Conservation (phyloP, 257 asterid species). For the Rauvolfia tetraphylla region DNA sequence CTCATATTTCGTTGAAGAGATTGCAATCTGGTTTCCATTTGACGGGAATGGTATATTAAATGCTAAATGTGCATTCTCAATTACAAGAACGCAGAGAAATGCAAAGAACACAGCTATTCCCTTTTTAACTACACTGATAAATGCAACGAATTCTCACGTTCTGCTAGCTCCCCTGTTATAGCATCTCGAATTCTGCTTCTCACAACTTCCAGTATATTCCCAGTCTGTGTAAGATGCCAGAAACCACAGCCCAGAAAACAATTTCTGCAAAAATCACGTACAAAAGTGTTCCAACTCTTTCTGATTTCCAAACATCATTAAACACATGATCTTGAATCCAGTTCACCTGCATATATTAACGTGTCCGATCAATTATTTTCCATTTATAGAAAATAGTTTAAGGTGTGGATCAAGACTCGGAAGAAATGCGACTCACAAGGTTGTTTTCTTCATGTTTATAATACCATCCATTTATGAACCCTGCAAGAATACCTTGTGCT, state of each 20-base stretch:
- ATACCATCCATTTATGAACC: slow-evolving; percentile 78
- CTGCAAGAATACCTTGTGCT: slow-evolving; percentile 80
- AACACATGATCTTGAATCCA: slow-evolving; percentile 78
- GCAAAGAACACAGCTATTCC: neutral
- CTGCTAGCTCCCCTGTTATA: neutral
- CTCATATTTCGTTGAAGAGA: too few species aligned
- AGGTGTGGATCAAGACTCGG: neutral
- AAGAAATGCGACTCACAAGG: slow-evolving; percentile 40
- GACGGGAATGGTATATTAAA: too few species aligned
- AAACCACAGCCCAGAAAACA: slow-evolving; percentile 70
- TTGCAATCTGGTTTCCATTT: neutral
- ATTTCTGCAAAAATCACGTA: slow-evolving; percentile 88
- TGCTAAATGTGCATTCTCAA: neutral
- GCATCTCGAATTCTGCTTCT: slow-evolving; percentile 2
- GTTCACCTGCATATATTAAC: slow-evolving; percentile 48
- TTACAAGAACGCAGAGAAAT: neutral
- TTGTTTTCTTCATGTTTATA: slow-evolving; percentile 48
- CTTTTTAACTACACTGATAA: neutral
- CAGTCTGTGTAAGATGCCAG: slow-evolving; percentile 66
- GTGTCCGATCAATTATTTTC: neutral
- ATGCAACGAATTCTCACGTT: neutral
- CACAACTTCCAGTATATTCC: slow-evolving; percentile 74
- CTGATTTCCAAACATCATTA: slow-evolving; percentile 69
- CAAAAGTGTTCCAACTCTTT: slow-evolving; percentile 61
- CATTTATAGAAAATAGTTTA: neutral